These are phyloP conservation scores for Prinsepia uniflora DNA, from an alignment of 306 rosid genomes.

Conservation along the genomic window DNA sequence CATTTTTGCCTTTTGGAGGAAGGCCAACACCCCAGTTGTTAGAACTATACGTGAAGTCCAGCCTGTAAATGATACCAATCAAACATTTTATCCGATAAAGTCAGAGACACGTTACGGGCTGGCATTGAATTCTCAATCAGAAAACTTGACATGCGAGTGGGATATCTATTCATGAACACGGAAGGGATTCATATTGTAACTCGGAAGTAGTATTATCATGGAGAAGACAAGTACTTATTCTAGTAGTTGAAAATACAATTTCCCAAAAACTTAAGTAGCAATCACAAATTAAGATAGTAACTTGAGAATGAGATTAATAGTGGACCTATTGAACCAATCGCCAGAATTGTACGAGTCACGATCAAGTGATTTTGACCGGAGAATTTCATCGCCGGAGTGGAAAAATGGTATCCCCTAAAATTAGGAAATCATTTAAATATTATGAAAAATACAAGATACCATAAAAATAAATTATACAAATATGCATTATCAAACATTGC, in stretches of 20 bases:
- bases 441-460: neutral
- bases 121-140: neutral
- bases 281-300: neutral
- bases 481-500: neutral
- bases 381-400: conserved; percentile 80
- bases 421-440: conserved; percentile 15
- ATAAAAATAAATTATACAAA: neutral
- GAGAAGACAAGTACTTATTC: conserved; percentile 9
- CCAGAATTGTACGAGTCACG: conserved; percentile 98
- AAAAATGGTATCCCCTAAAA: conserved; percentile 88
- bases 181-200: neutral
- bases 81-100: conserved; percentile 15
- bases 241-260: neutral
- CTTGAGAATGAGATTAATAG: conserved; percentile 20
- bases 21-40: conserved; percentile 97
- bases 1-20: conserved; percentile 86
- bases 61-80: conserved; percentile 43
- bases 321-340: conserved; percentile 91
- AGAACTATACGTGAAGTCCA: conserved; percentile 73
- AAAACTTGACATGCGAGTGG: neutral
- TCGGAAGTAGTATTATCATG: neutral
- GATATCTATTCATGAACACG: neutral
- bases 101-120: neutral
- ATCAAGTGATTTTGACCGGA: conserved; percentile 92
- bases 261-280: neutral